These are phyloP conservation scores for Apiotrichum porosum DNA, from an alignment of 1,284 basidiomycete species.

Conservation along the genomic window DNA sequence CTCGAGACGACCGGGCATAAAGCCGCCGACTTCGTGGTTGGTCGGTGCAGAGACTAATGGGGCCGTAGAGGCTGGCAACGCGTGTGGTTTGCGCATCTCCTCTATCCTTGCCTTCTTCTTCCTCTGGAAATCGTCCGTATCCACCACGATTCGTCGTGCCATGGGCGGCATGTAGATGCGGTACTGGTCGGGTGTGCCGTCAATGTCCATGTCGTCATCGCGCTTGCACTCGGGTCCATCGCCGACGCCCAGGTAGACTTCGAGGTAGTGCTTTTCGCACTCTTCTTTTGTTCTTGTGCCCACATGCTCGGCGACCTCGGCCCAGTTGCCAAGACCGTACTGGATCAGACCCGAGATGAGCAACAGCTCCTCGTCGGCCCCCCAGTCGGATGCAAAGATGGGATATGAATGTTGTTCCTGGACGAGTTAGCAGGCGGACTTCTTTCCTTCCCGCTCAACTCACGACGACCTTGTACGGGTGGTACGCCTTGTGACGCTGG, in stretches of 20 bases:
- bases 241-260: conserved; percentile 63
- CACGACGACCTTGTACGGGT: conserved; percentile 90
- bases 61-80: conserved; percentile 50
- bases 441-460: conserved; percentile 27
- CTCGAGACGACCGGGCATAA: conserved; percentile 92
- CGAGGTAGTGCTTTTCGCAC: conserved; percentile 82
- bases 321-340: conserved; percentile 95
- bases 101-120: conserved; percentile 81
- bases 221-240: conserved; percentile 18
- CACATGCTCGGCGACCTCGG: conserved; percentile 91
- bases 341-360: conserved; percentile 83
- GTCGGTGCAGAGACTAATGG: conserved; percentile 88
- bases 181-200: conserved; percentile 10
- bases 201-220: conserved; percentile 8
- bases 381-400: conserved; percentile 93
- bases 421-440: background rate
- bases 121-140: conserved; percentile 76
- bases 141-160: conserved; percentile 65
- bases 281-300: conserved; percentile 94
- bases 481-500: conserved; percentile 75
- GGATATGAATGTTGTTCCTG: conserved; percentile 95
- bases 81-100: conserved; percentile 51
- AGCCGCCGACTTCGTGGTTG: conserved; percentile 88
- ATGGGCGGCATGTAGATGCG: conserved; percentile 58
- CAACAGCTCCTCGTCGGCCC: conserved; percentile 94